Conservation (phyloP, 805 yeast genomes). For the Metschnikowia chrysomelidarum region DNA sequence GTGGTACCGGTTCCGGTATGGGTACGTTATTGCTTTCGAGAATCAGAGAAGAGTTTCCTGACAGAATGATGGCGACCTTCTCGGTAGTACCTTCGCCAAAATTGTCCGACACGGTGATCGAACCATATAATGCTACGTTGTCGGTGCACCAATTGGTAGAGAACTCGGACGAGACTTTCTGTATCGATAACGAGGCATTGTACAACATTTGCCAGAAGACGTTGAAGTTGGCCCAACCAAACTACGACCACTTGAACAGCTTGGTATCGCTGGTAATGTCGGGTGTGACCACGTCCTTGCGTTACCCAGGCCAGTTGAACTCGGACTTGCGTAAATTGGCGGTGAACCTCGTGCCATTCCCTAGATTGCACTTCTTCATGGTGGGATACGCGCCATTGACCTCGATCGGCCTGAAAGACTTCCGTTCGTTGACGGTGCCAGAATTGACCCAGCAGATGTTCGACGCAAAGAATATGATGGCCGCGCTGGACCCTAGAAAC, state of each 20-base stretch:
- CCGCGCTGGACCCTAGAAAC: slow-evolving; percentile 86
- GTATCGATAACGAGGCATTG: slow-evolving; percentile 92
- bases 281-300: slow-evolving; percentile 89
- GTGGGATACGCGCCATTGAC: slow-evolving; percentile 94
- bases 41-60: slow-evolving; percentile 90
- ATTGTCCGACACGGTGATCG: slow-evolving; percentile 90
- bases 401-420: slow-evolving; percentile 74
- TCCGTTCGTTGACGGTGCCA: slow-evolving; percentile 82
- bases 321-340: slow-evolving; percentile 91
- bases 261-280: slow-evolving; percentile 91
- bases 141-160: slow-evolving; percentile 91
- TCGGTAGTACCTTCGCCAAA: slow-evolving; percentile 92
- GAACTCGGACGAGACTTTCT: slow-evolving; percentile 89
- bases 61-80: slow-evolving; percentile 94
- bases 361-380: slow-evolving; percentile 92
- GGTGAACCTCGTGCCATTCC: slow-evolving; percentile 92
- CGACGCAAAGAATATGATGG: slow-evolving; percentile 93
- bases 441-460: slow-evolving; percentile 94
- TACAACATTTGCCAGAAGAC: slow-evolving; percentile 88
- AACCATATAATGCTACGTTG: slow-evolving; percentile 90
- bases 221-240: slow-evolving; percentile 75
- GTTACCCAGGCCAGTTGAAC: slow-evolving; percentile 94
- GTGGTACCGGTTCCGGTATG: slow-evolving; percentile 98
- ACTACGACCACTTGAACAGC: slow-evolving; percentile 73
- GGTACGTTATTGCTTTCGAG: slow-evolving; percentile 84